Evolutionary conservation across 140 eudicot genomes (phyloP).

Genomic region (Stevia rebaudiana): DNA sequence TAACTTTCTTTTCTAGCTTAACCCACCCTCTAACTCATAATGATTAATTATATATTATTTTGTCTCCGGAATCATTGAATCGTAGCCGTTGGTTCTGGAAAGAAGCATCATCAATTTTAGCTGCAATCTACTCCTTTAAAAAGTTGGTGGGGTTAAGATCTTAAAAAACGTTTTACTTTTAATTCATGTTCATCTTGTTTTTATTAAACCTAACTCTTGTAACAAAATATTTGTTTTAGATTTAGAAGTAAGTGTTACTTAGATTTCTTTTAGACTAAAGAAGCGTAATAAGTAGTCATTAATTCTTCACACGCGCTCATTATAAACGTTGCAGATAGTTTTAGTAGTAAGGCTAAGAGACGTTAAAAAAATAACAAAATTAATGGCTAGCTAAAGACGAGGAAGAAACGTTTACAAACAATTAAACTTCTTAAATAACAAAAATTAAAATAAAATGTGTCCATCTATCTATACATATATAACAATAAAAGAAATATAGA

Average conservation of each 20-base stretch:
- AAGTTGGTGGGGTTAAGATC: slow-evolving; percentile 10
- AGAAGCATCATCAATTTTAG: slow-evolving; percentile 15
- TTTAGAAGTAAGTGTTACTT: too few species aligned
- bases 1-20: too few species aligned
- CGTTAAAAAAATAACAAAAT: not conserved
- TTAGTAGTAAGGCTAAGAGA: too few species aligned
- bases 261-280: too few species aligned
- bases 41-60: not conserved
- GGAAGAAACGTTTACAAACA: slow-evolving; percentile 1
- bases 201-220: too few species aligned
- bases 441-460: slow-evolving; percentile 19
- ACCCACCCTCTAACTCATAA: not conserved
- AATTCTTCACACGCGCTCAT: too few species aligned
- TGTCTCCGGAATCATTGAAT: not conserved
- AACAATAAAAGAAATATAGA: not conserved
- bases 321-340: too few species aligned
- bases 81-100: not conserved
- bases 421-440: slow-evolving; percentile 16
- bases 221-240: too few species aligned
- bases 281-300: too few species aligned
- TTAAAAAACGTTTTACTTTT: not conserved
- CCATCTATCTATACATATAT: slow-evolving; percentile 33
- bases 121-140: not conserved
- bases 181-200: too few species aligned
- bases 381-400: not conserved